phyloP scores from a whole-genome alignment of 352 stramenopile genomes.

The Blastocystis sp. region DNA sequence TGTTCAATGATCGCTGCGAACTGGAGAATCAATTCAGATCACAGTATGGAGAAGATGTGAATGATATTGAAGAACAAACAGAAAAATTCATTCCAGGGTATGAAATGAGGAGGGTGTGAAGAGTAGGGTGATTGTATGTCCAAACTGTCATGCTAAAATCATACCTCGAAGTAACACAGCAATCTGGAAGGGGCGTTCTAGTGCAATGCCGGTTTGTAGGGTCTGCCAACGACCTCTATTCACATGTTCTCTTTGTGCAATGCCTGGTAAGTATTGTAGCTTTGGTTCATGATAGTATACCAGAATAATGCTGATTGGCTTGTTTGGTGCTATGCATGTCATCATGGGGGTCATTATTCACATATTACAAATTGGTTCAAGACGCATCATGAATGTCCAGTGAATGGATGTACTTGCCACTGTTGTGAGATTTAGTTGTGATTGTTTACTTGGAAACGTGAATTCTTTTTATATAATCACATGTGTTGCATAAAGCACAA shows the following conservation, averaged over 20 bases:
- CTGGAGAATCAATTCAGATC: background rate
- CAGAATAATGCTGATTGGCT: constrained; percentile 14
- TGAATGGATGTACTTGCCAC: background rate
- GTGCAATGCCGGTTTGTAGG: background rate
- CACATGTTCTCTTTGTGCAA: background rate
- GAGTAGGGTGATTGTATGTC: constrained; percentile 30
- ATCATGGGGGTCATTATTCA: constrained; percentile 1
- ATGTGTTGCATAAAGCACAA: no score
- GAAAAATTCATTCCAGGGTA: constrained; percentile 9
- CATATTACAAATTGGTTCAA: constrained; percentile 31
- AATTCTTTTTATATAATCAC: no score
- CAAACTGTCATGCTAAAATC: constrained; percentile 17
- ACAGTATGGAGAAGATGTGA: background rate
- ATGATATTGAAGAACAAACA: background rate
- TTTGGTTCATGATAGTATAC: background rate
- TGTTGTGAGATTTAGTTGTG: background rate
- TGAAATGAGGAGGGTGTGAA: background rate
- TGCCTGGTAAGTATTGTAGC: background rate
- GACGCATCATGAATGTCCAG: background rate
- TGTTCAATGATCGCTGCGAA: background rate
- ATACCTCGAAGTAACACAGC: background rate
- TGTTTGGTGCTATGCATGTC: constrained; percentile 10
- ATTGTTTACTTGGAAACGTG: background rate
- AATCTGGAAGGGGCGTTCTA: background rate
- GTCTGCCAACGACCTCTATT: background rate